Percentiles rank a stretch among this genome's conserved stretches.
Evolutionary conservation across 1,139 yeast species (phyloP).

Genomic region (Suhomyces taliae): DNA sequence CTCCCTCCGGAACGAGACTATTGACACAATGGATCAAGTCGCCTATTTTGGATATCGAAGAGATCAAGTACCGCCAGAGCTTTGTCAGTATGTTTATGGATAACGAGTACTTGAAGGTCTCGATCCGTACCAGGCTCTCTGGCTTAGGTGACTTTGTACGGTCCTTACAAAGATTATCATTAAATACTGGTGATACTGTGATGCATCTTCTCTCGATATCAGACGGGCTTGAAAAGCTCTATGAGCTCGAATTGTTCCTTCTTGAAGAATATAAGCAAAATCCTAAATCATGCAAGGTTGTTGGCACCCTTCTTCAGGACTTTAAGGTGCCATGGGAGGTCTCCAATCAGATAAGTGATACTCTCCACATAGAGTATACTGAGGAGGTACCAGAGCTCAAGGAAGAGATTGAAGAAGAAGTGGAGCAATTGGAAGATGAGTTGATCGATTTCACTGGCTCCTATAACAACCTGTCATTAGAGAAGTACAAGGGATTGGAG

Average conservation of each 20-base stretch:
- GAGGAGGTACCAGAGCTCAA: constrained; percentile 1
- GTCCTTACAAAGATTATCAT: constrained; percentile 36
- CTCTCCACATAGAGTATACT: constrained; percentile 22
- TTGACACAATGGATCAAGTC: constrained; percentile 80
- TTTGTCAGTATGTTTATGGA: constrained; percentile 56
- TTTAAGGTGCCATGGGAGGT: constrained; percentile 33
- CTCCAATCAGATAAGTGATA: constrained; percentile 27
- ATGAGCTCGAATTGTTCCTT: constrained; percentile 25
- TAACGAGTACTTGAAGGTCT: constrained; percentile 35
- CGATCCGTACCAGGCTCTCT: constrained; percentile 25
- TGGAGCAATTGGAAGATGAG: constrained; percentile 3
- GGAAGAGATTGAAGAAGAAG: constrained; percentile 5
- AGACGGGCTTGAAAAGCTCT: constrained; percentile 31
- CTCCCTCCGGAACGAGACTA: constrained; percentile 78
- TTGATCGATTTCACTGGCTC: constrained; percentile 13
- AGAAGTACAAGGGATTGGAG: constrained; percentile 18
- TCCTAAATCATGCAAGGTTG: constrained; percentile 9
- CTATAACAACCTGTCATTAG: constrained; percentile 21
- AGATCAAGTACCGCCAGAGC: constrained; percentile 60
- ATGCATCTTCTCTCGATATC: constrained; percentile 32
- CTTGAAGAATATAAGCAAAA: constrained; percentile 16
- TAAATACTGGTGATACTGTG: constrained; percentile 38
- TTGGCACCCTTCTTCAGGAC: constrained; percentile 20
- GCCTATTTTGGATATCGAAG: constrained; percentile 64
- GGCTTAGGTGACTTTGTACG: constrained; percentile 41